A percentile compares a stretch with the other conserved stretches of the same genome.
These are phyloP conservation scores for Globisporangium paddicum DNA, from an alignment of 352 stramenopile species.

Conservation along the genomic window DNA sequence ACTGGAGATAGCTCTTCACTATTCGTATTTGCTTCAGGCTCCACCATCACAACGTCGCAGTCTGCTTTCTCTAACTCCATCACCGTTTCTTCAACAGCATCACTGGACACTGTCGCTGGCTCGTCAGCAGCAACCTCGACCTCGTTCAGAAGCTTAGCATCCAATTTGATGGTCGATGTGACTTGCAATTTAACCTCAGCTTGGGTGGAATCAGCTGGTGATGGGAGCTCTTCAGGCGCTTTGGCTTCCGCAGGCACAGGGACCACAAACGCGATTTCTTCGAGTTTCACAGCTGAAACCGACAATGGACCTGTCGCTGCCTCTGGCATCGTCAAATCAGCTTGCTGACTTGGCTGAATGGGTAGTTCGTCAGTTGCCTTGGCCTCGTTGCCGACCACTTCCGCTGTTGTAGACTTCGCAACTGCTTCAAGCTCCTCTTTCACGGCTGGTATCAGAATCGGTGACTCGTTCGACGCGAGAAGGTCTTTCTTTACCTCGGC, in stretches of 20 bases:
- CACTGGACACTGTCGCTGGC: background rate
- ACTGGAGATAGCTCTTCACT: background rate
- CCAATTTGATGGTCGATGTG: background rate
- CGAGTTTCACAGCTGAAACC: background rate
- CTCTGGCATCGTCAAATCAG: background rate
- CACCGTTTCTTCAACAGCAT: background rate
- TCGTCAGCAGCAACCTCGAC: background rate
- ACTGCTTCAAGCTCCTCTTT: background rate
- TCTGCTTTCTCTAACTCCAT: background rate
- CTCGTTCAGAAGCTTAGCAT: background rate
- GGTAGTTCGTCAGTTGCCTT: background rate
- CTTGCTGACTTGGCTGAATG: background rate
- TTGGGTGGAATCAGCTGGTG: background rate
- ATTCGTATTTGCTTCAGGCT: background rate
- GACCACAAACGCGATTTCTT: no score
- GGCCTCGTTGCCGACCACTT: slow-evolving; percentile 12
- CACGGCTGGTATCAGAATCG: background rate
- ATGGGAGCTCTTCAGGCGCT: background rate
- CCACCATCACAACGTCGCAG: background rate
- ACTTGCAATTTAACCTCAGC: background rate
- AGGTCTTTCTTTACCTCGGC: background rate
- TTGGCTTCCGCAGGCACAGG: background rate
- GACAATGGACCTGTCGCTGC: background rate
- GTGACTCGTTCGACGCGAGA: background rate
- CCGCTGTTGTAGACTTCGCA: background rate